Evolutionary conservation across 345 rosid species (phyloP), one percentile per base, ranked within the genome.

Genomic region (Dovyalis caffra): DNA sequence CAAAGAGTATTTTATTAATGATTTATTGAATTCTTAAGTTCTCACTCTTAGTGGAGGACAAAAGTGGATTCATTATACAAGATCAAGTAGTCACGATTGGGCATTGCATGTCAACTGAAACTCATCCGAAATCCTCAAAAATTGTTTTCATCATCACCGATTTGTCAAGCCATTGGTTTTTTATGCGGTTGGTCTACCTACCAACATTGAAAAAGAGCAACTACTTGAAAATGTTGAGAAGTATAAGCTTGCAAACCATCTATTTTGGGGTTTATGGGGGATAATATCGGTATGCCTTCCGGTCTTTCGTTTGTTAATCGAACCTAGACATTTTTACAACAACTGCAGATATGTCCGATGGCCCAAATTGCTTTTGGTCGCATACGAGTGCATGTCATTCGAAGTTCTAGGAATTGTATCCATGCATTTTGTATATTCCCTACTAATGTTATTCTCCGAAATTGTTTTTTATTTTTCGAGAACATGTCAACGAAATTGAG

Each of bases 211-310:
- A 38, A 63, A 32, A 53, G 74, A 79, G 15, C 64, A 68, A 68
- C 75, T 74, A 7, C 73, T 66, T 32, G 67, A 76, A 47, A 69
- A 73, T n/a, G 66, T 80, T 29, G 83, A 80, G 76, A 75, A 80
- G 34, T 80, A 66, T 67, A 76, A 79, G 25, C 73, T 76, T 28
- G 83, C 79, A 28, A 80, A 74, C 76, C 83, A 80, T 68, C 28
- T 80, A 25, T 34, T 80, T 37, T 80, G 83, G 83, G 79, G 79
- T 45, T 60, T 76, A 45, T 80, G 83, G 83, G 83, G 95, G 37
- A 82, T 90, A 65, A 78, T 79, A 76, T 75, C 79, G 45, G 79
- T 60, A 72, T 23, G 32, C 25, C 38, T 21, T 62, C 72, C 35
- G 43, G 38, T 74, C 28, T n/a, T 69, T n/a, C 6, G 45, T 78